Evolutionary conservation across 2,329 filamentous ascomycete species (phyloP).

Genomic region (Clarireedia paspali): DNA sequence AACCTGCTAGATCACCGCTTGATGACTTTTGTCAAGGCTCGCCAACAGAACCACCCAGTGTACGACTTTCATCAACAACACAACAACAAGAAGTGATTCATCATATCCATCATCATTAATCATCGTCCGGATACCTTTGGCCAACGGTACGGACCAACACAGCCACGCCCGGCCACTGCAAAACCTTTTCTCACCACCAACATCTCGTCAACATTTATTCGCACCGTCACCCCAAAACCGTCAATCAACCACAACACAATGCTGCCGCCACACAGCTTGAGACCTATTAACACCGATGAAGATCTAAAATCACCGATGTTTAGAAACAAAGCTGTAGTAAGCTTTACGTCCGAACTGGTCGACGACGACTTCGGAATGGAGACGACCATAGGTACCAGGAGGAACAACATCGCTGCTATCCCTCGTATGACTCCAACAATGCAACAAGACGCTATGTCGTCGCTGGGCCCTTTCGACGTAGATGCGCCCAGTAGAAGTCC

Average conservation of each 20-base stretch:
- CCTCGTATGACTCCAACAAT: background rate
- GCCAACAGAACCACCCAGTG: conserved; percentile 17
- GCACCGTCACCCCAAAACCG: background rate
- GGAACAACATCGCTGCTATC: background rate
- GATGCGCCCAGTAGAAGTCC: background rate
- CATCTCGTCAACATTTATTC: background rate
- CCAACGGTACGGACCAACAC: background rate
- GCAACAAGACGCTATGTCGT: background rate
- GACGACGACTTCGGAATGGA: conserved; percentile 10
- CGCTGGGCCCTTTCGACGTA: background rate
- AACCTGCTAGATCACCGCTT: conserved; percentile 22
- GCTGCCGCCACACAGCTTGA: background rate
- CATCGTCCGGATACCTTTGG: background rate
- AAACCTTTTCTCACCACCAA: conserved; percentile 4
- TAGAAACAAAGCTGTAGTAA: conserved; percentile 5
- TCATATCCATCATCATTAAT: conserved; percentile 15
- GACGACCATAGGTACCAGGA: background rate
- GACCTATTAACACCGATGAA: background rate
- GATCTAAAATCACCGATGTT: background rate
- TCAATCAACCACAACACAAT: background rate
- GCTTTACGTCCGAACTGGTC: conserved; percentile 15
- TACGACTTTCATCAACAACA: conserved; percentile 19
- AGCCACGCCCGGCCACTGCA: background rate
- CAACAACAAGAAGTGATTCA: conserved; percentile 14
- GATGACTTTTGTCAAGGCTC: conserved; percentile 14